These are phyloP conservation scores for Vitis rotundifolia DNA, from an alignment of 164 flowering plant species.

Conservation along the genomic window DNA sequence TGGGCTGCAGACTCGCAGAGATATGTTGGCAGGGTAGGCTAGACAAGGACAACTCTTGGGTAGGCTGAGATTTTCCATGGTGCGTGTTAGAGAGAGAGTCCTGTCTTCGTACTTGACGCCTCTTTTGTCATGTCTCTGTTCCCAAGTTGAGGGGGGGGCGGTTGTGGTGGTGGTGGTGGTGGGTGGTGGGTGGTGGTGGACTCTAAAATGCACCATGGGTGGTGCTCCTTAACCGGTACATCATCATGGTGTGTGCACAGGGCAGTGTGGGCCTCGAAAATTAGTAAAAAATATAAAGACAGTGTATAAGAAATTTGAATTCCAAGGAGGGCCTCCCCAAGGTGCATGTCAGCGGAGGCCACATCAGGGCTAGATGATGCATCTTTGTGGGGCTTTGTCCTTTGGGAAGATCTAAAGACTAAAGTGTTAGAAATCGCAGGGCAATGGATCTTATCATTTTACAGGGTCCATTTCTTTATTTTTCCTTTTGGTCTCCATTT, in stretches of 20 bases:
- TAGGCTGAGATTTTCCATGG: conserved; percentile 10
- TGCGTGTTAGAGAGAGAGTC: background rate
- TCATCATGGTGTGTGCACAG: conserved; percentile 7
- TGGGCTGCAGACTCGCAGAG: background rate
- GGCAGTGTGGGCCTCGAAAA: conserved; percentile 12
- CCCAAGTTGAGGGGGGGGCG: conserved; percentile 10
- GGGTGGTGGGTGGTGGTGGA: too few relatives aligned
- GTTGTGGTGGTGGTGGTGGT: background rate
- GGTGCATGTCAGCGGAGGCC: conserved; percentile 9
- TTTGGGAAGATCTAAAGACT: conserved; percentile 18
- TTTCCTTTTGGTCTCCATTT: conserved; percentile 2
- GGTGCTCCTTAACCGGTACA: conserved; percentile 7
- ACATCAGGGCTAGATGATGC: background rate
- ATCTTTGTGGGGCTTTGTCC: conserved; percentile 19
- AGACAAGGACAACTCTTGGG: conserved; percentile 16
- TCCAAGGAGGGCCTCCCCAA: background rate
- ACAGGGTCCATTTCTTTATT: too few relatives aligned
- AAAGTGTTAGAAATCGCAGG: conserved; percentile 1
- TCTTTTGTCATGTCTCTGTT: conserved; percentile 14
- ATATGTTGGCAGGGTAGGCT: background rate
- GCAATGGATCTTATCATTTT: too few relatives aligned
- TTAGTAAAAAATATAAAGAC: background rate
- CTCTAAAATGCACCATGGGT: conserved; percentile 8
- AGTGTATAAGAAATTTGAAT: background rate
- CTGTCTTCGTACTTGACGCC: conserved; percentile 7